phyloP scores from a whole-genome alignment of 2,329 filamentous ascomycete genomes.

The Colletotrichum australisinense region DNA sequence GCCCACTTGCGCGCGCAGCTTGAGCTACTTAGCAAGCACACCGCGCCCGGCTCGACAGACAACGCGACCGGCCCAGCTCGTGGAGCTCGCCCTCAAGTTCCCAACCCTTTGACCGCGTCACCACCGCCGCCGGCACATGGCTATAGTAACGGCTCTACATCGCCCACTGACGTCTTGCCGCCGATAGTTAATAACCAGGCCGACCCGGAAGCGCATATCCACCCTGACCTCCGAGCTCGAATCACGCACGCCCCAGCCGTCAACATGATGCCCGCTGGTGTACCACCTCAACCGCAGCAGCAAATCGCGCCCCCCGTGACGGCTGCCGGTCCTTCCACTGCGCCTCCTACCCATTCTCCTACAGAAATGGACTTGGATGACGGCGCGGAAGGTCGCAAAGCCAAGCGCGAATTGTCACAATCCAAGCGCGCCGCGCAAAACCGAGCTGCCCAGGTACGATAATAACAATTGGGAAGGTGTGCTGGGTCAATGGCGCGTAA shows the following conservation, averaged over 20 bases:
- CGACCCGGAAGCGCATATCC: constrained; percentile 59
- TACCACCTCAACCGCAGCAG: constrained; percentile 31
- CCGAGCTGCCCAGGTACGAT: constrained; percentile 87
- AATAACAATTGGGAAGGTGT: neutral
- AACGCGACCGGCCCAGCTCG: constrained; percentile 40
- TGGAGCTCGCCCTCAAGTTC: constrained; percentile 42
- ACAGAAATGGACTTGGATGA: constrained; percentile 45
- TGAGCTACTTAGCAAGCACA: constrained; percentile 55
- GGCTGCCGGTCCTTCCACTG: constrained; percentile 40
- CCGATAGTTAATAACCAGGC: constrained; percentile 46
- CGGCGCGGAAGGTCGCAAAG: constrained; percentile 72
- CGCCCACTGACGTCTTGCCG: constrained; percentile 47
- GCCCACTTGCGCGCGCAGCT: constrained; percentile 55
- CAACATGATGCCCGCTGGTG: constrained; percentile 47
- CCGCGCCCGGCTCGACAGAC: constrained; percentile 45
- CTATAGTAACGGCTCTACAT: constrained; percentile 52
- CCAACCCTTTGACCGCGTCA: constrained; percentile 45
- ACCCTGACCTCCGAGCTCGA: constrained; percentile 58
- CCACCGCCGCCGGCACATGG: constrained; percentile 51
- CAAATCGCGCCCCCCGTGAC: constrained; percentile 22
- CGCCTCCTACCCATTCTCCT: constrained; percentile 41
- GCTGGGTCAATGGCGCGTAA: constrained; percentile 15
- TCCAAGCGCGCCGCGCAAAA: constrained; percentile 98
- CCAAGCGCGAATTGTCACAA: constrained; percentile 91
- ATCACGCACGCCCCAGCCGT: constrained; percentile 39